Conservation (phyloP, 768 basidiomycete species). For the Russula brevipes region DNA sequence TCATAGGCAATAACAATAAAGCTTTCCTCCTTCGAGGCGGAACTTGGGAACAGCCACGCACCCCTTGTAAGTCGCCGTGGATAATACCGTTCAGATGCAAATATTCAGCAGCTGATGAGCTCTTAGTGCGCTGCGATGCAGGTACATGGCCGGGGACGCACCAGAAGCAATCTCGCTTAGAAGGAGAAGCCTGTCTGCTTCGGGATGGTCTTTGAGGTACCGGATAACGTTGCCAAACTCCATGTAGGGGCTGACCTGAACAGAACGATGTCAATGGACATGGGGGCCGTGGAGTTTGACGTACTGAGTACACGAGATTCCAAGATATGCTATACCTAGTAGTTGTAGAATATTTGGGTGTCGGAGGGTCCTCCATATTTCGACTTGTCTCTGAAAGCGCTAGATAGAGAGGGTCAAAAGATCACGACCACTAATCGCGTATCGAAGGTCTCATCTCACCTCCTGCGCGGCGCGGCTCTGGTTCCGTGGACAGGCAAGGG, state of each 20-base stretch:
- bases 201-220: constrained; percentile 8
- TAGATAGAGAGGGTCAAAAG: background rate
- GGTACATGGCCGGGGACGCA: background rate
- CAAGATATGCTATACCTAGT: constrained; percentile 17
- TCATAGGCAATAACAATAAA: background rate
- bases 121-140: background rate
- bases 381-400: constrained; percentile 21
- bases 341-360: constrained; percentile 21
- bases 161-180: constrained; percentile 19
- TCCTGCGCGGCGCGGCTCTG: constrained; percentile 13
- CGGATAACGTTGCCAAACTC: constrained; percentile 10
- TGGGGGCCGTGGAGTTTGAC: background rate
- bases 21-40: background rate
- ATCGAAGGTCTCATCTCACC: constrained; percentile 1
- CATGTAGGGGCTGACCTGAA: constrained; percentile 19
- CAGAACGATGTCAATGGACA: background rate
- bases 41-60: background rate
- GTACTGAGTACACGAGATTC: constrained; percentile 15
- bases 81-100: constrained; percentile 15
- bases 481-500: constrained; percentile 15
- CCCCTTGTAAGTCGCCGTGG: constrained; percentile 21
- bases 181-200: constrained; percentile 10
- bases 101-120: constrained; percentile 14
- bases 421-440: background rate
- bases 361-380: constrained; percentile 22